Evolutionary conservation across 225 moss, liverwort and hornwort genomes (phyloP).

Genomic region (Climacium dendroides): DNA sequence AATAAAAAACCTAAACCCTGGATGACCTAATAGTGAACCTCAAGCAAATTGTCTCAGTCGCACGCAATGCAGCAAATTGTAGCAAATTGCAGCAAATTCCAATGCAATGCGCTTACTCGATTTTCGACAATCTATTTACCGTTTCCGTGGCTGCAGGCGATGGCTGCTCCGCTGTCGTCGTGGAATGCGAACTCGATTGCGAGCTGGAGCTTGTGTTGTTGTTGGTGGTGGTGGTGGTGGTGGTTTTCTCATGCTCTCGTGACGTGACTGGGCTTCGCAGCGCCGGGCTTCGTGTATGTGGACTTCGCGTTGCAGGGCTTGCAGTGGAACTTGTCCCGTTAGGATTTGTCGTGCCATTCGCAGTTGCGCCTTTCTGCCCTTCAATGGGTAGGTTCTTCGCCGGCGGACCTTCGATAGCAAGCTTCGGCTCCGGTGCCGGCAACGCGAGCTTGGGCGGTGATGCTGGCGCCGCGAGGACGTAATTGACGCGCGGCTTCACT

Average conservation of each 20-base stretch:
- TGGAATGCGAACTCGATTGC: not conserved
- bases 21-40: not conserved
- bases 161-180: not conserved
- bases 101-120: not conserved
- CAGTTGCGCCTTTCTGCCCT: not conserved
- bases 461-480: constrained; percentile 9
- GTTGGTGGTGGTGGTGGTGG: not conserved
- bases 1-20: not conserved
- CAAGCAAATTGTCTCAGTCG: not conserved
- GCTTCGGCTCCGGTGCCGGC: constrained; percentile 16
- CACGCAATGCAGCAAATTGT: not conserved
- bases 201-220: not conserved
- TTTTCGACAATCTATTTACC: constrained; percentile 7
- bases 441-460: constrained; percentile 30
- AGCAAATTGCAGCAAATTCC: not conserved
- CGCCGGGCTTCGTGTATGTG: not conserved
- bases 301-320: not conserved
- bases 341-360: not conserved
- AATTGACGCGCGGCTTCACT: constrained; percentile 34
- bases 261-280: constrained; percentile 4
- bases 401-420: constrained; percentile 36
- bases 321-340: not conserved
- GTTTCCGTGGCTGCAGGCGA: not conserved
- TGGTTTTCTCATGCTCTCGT: not conserved
- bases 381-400: constrained; percentile 8